Evolutionary conservation across 2,329 filamentous ascomycete species (phyloP).

Genomic region (Claviceps pusilla): DNA sequence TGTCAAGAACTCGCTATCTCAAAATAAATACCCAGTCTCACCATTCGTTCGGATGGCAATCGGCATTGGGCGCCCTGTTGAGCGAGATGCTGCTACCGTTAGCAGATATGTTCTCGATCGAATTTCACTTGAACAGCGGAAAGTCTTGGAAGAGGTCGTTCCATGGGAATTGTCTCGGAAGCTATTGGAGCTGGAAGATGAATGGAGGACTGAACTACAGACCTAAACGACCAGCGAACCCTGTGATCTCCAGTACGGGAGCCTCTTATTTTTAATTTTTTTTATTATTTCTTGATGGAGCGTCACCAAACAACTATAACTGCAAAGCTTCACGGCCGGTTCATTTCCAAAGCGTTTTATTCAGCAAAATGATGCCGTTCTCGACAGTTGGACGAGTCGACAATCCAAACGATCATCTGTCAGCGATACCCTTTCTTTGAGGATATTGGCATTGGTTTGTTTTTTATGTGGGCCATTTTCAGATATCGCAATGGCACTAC

Average conservation of each 20-base stretch:
- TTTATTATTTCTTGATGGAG: neutral
- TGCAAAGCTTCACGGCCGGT: neutral
- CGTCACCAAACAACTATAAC: neutral
- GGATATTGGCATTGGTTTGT: neutral
- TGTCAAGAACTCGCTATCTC: slow-evolving; percentile 35
- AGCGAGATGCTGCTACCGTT: slow-evolving; percentile 52
- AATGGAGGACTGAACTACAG: slow-evolving; percentile 18
- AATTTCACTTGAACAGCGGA: slow-evolving; percentile 40
- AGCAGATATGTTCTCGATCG: slow-evolving; percentile 62
- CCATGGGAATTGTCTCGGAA: slow-evolving; percentile 35
- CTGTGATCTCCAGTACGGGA: no score
- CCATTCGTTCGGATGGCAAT: slow-evolving; percentile 52
- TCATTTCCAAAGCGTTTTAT: neutral
- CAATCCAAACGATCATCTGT: neutral
- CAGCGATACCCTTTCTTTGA: neutral
- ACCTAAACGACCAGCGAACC: neutral
- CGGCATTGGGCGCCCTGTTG: slow-evolving; percentile 72
- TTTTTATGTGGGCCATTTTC: neutral
- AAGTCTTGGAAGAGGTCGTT: slow-evolving; percentile 34
- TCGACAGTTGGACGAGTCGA: no score
- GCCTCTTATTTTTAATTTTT: neutral
- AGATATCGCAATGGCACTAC: neutral
- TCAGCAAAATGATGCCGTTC: neutral
- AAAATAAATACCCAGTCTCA: slow-evolving; percentile 24
- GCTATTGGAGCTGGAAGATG: slow-evolving; percentile 30